These are phyloP conservation scores for Tanacetum coccineum DNA, from an alignment of 129 eudicot species.

Conservation along the genomic window DNA sequence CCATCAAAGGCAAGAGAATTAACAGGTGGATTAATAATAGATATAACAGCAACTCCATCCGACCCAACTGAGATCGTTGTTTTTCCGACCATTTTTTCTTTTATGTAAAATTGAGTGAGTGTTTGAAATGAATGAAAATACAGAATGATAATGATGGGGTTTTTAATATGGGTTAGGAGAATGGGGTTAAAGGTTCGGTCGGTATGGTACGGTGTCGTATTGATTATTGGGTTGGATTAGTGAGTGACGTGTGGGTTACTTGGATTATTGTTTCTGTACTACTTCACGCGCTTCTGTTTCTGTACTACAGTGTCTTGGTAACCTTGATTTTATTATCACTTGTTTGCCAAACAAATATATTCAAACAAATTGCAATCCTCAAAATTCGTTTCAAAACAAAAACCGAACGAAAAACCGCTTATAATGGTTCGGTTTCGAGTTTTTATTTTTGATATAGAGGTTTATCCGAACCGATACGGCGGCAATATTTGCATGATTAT, in stretches of 20 bases:
- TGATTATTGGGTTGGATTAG: background rate
- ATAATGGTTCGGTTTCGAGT: too few species aligned
- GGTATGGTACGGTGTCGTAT: conserved; percentile 16
- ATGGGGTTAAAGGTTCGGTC: background rate
- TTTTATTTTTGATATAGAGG: too few species aligned
- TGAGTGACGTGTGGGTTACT: conserved; percentile 7
- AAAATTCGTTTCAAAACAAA: too few species aligned
- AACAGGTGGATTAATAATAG: conserved; percentile 93
- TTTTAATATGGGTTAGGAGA: background rate
- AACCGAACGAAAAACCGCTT: too few species aligned
- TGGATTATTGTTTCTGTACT: background rate
- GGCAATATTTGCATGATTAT: too few species aligned
- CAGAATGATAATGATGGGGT: background rate
- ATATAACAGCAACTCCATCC: conserved; percentile 92
- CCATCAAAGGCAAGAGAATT: conserved; percentile 94
- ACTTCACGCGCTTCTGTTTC: background rate
- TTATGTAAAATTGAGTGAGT: background rate
- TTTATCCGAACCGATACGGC: too few species aligned
- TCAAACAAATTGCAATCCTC: background rate
- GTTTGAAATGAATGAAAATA: conserved; percentile 2
- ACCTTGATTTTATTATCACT: too few species aligned
- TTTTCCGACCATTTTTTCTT: conserved; percentile 42
- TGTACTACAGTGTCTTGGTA: too few species aligned
- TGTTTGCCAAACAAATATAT: too few species aligned
- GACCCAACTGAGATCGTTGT: conserved; percentile 83